Evolutionary conservation across 192 early-diverging fungal genomes (phyloP), one percentile per base, ranked within the genome.

Genomic region (Chytriomyces sp.): DNA sequence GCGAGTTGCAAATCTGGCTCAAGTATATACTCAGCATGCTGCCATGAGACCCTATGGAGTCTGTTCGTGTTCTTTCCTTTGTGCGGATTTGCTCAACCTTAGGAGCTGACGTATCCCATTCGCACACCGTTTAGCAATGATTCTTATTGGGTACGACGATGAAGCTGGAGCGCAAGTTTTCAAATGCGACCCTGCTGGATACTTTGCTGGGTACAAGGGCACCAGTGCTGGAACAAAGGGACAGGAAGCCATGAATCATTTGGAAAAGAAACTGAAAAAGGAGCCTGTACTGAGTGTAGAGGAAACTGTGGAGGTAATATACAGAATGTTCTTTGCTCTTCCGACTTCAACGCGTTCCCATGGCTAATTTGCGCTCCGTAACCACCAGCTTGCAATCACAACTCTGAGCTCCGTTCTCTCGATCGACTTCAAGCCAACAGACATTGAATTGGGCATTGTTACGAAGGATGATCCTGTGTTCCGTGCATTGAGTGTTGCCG

Each of bases 21-120:
- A 99, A 86, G 98, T 99, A 67, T 97, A 97, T 82, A 99, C 98
- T 64, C 98, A 99, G 80, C 95, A 98, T 76, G 98, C 98, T 43
- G 95, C 95, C 63, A 98, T 98, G 95, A 88, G 98, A 80, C 98
- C 97, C 49, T 85, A 97, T 46, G 98, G 96, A 72, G 95, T 97
- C 71, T 94, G 93, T 94, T 85, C 85, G 92, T 92, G 7, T 50
- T 65, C 23, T 13, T 75, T 1, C 50, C 62, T 79, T 44, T 47
- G 43, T 62, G 8, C 18, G 50, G 50, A 18, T 53, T 10, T 53
- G 50, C 50, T 8, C n/a, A 53, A 18, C 50, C 50, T 53, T 18
- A 10, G 18, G 18, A 8, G 8, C 18, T 53, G 50, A 53, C 50
- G 9, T 53, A 18, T 57, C 20, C 53, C 53, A 5, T 61, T 64